Evolutionary conservation across 2,329 filamentous ascomycete genomes (phyloP).

Genomic region (Xylaria sp.): DNA sequence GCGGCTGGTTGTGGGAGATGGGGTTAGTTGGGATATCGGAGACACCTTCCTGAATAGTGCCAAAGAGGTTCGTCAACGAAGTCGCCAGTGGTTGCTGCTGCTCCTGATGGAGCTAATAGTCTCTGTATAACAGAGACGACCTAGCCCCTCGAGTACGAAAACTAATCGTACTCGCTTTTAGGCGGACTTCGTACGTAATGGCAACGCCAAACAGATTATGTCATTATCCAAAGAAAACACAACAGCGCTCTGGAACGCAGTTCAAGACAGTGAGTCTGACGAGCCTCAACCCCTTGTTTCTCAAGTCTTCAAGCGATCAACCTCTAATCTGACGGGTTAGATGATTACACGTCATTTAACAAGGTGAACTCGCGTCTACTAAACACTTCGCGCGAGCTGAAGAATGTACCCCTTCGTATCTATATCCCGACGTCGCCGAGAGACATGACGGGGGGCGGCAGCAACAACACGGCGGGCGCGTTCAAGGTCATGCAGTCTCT

Average conservation of each 20-base stretch:
- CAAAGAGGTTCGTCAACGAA: slow-evolving; percentile 63
- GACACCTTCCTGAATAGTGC: slow-evolving; percentile 73
- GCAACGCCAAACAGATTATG: slow-evolving; percentile 91
- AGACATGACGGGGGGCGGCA: slow-evolving; percentile 47
- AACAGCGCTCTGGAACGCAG: slow-evolving; percentile 82
- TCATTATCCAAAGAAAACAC: slow-evolving; percentile 86
- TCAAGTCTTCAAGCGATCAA: slow-evolving; percentile 2
- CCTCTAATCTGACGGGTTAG: slow-evolving; percentile 52
- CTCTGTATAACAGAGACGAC: too few species aligned
- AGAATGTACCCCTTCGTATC: slow-evolving; percentile 86
- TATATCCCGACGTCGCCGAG: slow-evolving; percentile 76
- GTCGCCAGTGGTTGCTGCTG: background rate
- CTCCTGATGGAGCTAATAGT: background rate
- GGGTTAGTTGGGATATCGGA: slow-evolving; percentile 67
- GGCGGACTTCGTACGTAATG: slow-evolving; percentile 89
- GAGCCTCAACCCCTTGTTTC: background rate
- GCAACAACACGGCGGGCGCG: slow-evolving; percentile 56
- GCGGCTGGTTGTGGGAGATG: slow-evolving; percentile 65
- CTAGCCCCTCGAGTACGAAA: background rate
- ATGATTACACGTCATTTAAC: slow-evolving; percentile 78
- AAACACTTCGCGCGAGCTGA: slow-evolving; percentile 77
- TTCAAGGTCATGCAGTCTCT: slow-evolving; percentile 82
- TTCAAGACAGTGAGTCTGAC: slow-evolving; percentile 72
- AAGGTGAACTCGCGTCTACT: slow-evolving; percentile 81
- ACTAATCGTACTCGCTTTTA: slow-evolving; percentile 44